Percentiles rank a stretch among this genome's conserved stretches.
Evolutionary conservation across 1,139 yeast species (phyloP).

Genomic region (Nadsonia commutata): DNA sequence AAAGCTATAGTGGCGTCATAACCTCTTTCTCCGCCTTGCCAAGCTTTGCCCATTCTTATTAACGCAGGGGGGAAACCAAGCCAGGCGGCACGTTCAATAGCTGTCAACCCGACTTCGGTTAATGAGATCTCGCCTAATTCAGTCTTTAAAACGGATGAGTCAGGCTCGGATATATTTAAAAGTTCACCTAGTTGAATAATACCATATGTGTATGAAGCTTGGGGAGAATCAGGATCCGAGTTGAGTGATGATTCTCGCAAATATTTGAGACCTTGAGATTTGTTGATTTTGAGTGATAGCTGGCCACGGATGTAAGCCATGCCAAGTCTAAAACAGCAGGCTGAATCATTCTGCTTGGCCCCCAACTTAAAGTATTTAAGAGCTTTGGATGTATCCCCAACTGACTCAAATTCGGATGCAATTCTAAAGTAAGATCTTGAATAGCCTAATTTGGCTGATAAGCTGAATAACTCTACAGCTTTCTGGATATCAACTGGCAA

Average conservation of each 20-base stretch:
- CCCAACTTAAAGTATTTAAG: conserved; percentile 2
- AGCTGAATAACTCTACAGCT: conserved; percentile 18
- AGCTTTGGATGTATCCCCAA: conserved; percentile 2
- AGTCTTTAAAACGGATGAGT: not conserved
- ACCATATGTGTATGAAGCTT: conserved; percentile 25
- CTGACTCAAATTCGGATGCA: conserved; percentile 20
- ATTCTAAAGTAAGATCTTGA: conserved; percentile 24
- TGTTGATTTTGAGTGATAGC: conserved; percentile 16
- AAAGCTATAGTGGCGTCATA: conserved; percentile 25
- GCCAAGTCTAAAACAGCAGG: conserved; percentile 24
- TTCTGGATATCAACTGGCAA: conserved; percentile 9
- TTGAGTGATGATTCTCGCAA: conserved; percentile 19
- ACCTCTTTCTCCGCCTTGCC: conserved; percentile 25
- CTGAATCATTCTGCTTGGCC: conserved; percentile 17
- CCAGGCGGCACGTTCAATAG: conserved; percentile 24
- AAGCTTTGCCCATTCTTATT: conserved; percentile 26
- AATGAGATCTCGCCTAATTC: conserved; percentile 2
- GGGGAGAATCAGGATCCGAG: conserved; percentile 26
- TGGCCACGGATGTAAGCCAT: conserved; percentile 25
- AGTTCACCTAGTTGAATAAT: conserved; percentile 22
- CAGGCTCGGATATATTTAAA: conserved; percentile 10
- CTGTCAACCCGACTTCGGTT: conserved; percentile 17
- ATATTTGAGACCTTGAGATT: conserved; percentile 16
- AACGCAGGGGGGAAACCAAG: conserved; percentile 27
- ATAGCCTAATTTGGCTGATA: conserved; percentile 20